Evolutionary conservation across 371 early-diverging fungal genomes (phyloP), one percentile per base, ranked within the genome.

Genomic region (Mycotypha africana): DNA sequence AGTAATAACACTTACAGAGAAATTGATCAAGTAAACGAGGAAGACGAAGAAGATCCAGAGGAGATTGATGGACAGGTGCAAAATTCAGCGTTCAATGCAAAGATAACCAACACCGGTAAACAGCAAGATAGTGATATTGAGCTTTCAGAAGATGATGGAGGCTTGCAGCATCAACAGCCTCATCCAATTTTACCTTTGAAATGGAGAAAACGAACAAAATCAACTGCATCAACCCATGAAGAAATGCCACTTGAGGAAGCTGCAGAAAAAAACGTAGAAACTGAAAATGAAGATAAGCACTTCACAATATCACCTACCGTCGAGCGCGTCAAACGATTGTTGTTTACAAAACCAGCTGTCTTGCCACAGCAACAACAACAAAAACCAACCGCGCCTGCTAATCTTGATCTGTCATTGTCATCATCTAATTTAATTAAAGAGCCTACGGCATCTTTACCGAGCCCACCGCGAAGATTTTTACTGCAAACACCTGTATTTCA

Each of bases 401-500:
- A 40, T 21, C 1, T 28, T 26, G 7, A 7, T 15, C 10, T 33
- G 32, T 14, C 44, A 24, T 20, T 37, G 24, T 17, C 44, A 24
- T 24, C 12, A 39, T 19, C 23, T n/a, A n/a, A n/a, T n/a, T n/a
- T n/a, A n/a, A n/a, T n/a, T n/a, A n/a, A n/a, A n/a, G n/a, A 31
- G 14, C 12, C n/a, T 34, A 45, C 51, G 38, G 42, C 52, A 24
- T 43, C 52, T 26, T 33, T 57, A 21, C 55, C 47, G 11, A 45
- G 33, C 3, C 58, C 71, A 19, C 78, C 76, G 1, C 79, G 90
- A 32, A 65, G 62, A 45, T 82, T 86, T 44, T 59, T 92, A 16
- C 64, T 85, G 16, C 89, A 90, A 22, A 85, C 89, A 16, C 82
- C 88, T 24, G 88, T 85, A 0, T 81, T 81, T 49, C 82, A 87